Evolutionary conservation across 129 eudicot genomes (phyloP), one percentile per base, ranked within the genome.

Genomic region (Tagetes erecta): DNA sequence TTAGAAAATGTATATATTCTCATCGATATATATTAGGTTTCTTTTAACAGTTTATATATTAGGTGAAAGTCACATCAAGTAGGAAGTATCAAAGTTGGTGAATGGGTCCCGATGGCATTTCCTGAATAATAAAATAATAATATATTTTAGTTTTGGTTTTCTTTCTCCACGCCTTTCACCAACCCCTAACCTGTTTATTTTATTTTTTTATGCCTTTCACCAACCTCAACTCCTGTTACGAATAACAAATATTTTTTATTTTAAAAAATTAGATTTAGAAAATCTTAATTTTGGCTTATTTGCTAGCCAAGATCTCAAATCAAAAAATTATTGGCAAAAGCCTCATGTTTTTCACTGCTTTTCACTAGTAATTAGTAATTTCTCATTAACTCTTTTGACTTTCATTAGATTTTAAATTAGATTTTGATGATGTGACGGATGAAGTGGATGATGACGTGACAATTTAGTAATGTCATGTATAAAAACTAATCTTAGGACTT

Each of bases 161-260:
- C 68, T 0, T 36, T 76, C 57, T 9, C 13, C 38, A 76, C 68
- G 40, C 75, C 40, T 40, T 40, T 67, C 80, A 76, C 80, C 80
- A 68, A 76, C 80, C 75, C 68, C 75, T 6, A 2, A 34, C 47
- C 68, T 31, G 45, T 10, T 36, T 44, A 39, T 40, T n/a, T 53
- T 33, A 5, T 11, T 50, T 31, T 9, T 8, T 34, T 8, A 36
- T 13, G 66, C 66, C 40, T 41, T 59, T 59, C 40, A 63, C 45
- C 68, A 63, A 36, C 68, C 45, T 1, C 46, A 63, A 12, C 46
- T 31, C 45, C 5, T 63, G 37, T 63, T 38, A n/a, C n/a, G n/a
- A n/a, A 27, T 3, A 60, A 33, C 5, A 35, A 31, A 9, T 59
- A 31, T 2, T 33, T 9, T 59, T 59, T 0, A 0, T 59, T 7